Conservation (phyloP, 1,284 basidiomycete genomes). For the Singerocomus rubriflavus region DNA sequence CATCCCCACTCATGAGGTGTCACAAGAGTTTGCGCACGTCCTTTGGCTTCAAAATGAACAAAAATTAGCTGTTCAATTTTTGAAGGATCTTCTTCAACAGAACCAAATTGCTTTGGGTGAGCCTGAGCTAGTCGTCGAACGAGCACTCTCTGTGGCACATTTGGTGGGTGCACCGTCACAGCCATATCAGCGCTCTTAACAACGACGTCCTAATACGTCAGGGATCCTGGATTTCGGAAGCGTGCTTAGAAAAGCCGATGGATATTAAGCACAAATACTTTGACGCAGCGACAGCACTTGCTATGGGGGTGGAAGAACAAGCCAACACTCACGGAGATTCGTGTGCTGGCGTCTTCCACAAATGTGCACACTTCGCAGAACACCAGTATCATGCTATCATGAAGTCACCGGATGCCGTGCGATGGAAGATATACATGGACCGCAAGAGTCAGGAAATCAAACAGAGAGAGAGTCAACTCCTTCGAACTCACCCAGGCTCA, state of each 20-base stretch:
- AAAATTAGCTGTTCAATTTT: constrained; percentile 75
- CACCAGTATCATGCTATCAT: constrained; percentile 73
- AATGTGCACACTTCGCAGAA: constrained; percentile 89
- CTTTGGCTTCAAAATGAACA: constrained; percentile 89
- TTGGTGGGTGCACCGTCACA: constrained; percentile 46
- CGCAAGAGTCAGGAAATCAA: constrained; percentile 67
- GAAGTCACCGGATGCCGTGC: constrained; percentile 69
- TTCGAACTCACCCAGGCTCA: constrained; percentile 27
- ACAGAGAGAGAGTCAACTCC: constrained; percentile 45
- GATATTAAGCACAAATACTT: constrained; percentile 76
- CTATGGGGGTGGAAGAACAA: constrained; percentile 30
- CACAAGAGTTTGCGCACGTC: constrained; percentile 84
- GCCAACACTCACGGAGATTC: constrained; percentile 26
- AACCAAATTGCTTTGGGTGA: constrained; percentile 12
- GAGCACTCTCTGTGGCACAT: constrained; percentile 55
- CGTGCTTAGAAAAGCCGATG: constrained; percentile 79
- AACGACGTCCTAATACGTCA: constrained; percentile 30
- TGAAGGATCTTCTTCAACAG: constrained; percentile 46
- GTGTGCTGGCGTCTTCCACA: constrained; percentile 70
- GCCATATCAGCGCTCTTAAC: constrained; percentile 1
- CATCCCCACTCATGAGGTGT: constrained; percentile 50
- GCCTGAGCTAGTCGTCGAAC: constrained; percentile 24
- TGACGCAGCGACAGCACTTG: constrained; percentile 51
- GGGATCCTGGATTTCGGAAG: constrained; percentile 89
- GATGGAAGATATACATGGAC: constrained; percentile 72